Base-by-base conservation (phyloP, 768 basidiomycete genomes). In the Mycena chlorophos region DNA sequence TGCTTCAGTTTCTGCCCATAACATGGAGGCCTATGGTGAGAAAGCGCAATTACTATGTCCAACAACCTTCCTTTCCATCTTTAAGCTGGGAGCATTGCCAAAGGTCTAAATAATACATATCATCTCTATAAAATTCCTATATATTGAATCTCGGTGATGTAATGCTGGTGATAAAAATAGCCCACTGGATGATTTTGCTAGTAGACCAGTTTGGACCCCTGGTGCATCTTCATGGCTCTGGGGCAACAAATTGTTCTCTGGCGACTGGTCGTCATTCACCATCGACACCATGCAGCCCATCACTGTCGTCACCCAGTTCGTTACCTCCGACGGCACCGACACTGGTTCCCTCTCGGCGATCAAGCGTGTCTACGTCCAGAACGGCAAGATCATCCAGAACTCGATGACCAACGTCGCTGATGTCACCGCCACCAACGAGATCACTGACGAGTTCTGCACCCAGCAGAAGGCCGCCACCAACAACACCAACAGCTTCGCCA, bases 301-400 rank as follows among this genome's bases (percentile, higher is more conserved):
- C 73, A 84, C 81, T 53, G 78, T 83, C 63, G 80, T 83, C 67
- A 82, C 82, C 49, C 82, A 84, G 66, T 83, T 83, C 76, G 63
- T 81, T 63, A 79, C 79, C 55, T 63, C 65, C 64, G 68, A 74
- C 69, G 73, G 75, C 64, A 73, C 78, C 45, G 63, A 76, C 47
- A 67, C 70, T 48, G 81, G 82, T 51, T 71, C 69, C 23, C 78
- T 84, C 67, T 70, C 67, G 52, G 80, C 81, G 66, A 84, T 82
- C 66, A 77, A 78, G 58, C 78, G 79, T 49, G 43, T 83, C 63
- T 82, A 81, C 71, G 78, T 83, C 43, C 81, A 82, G 71, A 71
- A 79, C 61, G 78, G 79, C 57, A 61, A 67, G 46, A 78, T 82
- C 65, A 78, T 81, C 73, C 69, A 71, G 54, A 82, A 83, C 77